Base-by-base conservation (phyloP, 345 rosid genomes). In the Crucihimalaya himalaica region DNA sequence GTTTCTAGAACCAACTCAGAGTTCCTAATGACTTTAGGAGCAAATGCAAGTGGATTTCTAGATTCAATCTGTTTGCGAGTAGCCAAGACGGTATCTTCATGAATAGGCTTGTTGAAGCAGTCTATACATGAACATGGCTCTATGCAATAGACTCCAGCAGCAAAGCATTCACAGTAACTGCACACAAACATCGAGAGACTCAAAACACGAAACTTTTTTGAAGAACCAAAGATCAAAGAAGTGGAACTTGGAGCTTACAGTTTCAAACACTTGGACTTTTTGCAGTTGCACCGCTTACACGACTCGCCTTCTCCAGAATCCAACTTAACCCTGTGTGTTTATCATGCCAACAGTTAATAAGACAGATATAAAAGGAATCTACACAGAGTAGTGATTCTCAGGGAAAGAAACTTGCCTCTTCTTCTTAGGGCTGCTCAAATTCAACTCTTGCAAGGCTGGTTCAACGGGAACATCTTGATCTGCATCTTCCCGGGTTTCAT, bases 41-140 rank as follows among this genome's bases (percentile, higher is more conserved):
- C 98, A 87, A 95, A 95, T 70, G 99, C 99, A 79, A 92, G 90
- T 13, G 99, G 99, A 63, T 95, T 95, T 43, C 99, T 91, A 35
- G 98, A 88, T 68, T 95, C 99, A 4, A 95, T 95, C 86, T 88
- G 99, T 73, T 85, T 90, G 70, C 99, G 97, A 70, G 99, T 90
- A 80, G 89, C 93, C 58, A 92, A 86, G 71, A 95, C 97, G 2
- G 89, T 87, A 73, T 95, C 96, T 85, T 88, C 93, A 60, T 90
- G 96, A 71, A 90, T 88, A 56, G 98, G 97, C 75, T 87, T 95
- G 80, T 95, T 95, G 84, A 86, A 87, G 83, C 99, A 95, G 58
- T 92, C 97, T 83, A 85, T 91, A 80, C 99, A 95, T 56, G 96
- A 81, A 39, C 99, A 95, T 14, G 99, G 96, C 73, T 89, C 99